Evolutionary conservation across 768 basidiomycete genomes (phyloP).

Genomic region (Suillus occidentalis): DNA sequence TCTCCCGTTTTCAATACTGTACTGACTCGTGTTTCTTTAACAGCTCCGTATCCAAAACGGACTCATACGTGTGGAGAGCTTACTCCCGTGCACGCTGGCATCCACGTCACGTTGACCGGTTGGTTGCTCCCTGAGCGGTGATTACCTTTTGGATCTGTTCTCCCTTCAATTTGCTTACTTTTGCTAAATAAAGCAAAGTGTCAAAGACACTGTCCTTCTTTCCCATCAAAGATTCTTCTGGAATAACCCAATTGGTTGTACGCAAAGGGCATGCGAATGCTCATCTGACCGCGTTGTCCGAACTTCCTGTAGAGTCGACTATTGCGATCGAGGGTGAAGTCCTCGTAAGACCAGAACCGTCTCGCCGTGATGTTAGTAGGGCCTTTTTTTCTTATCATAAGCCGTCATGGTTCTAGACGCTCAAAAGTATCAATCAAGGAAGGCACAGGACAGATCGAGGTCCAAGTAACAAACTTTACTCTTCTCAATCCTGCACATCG

Average conservation of each 20-base stretch:
- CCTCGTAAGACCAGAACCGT: constrained; percentile 57
- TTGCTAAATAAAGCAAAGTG: constrained; percentile 55
- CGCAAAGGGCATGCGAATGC: constrained; percentile 34
- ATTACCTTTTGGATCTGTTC: constrained; percentile 32
- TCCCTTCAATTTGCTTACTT: constrained; percentile 38
- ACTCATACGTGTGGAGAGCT: constrained; percentile 70
- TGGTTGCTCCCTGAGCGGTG: constrained; percentile 85
- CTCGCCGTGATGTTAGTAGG: constrained; percentile 57
- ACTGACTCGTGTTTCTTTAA: neutral
- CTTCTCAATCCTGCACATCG: constrained; percentile 77
- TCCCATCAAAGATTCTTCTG: constrained; percentile 77
- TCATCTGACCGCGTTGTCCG: constrained; percentile 48
- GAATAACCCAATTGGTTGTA: constrained; percentile 77
- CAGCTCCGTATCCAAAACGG: constrained; percentile 57
- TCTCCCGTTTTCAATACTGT: neutral
- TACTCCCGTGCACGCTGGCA: constrained; percentile 49
- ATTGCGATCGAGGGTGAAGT: constrained; percentile 77
- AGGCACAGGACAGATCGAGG: constrained; percentile 75
- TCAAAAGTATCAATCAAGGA: constrained; percentile 38
- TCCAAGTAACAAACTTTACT: constrained; percentile 66
- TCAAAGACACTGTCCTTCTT: constrained; percentile 78
- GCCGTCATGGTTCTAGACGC: constrained; percentile 5
- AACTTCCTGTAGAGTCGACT: constrained; percentile 74
- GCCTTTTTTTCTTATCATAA: neutral
- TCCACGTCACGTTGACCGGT: constrained; percentile 70